Conservation (phyloP, 495 filamentous ascomycete genomes). For the Hyaloscypha variabilis region DNA sequence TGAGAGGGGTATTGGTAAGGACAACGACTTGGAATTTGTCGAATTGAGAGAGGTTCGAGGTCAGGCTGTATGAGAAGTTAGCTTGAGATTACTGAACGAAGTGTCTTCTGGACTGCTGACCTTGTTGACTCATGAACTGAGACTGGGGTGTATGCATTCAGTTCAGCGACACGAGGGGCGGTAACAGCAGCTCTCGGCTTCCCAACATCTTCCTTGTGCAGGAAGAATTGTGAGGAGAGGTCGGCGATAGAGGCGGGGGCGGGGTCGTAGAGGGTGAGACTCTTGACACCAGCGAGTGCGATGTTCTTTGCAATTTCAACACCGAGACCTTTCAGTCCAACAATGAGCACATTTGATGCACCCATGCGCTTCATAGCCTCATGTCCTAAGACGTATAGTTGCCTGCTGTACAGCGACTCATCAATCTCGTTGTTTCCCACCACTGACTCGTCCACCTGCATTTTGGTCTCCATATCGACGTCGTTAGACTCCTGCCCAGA, state of each 20-base stretch:
- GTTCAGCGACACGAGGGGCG: conserved; percentile 85
- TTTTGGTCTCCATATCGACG: conserved; percentile 69
- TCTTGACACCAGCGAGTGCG: conserved; percentile 88
- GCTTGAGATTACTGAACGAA: not conserved
- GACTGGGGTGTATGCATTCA: conserved; percentile 96
- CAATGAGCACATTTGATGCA: conserved; percentile 90
- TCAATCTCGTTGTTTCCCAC: conserved; percentile 70
- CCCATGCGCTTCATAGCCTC: conserved; percentile 99
- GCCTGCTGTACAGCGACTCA: conserved; percentile 95
- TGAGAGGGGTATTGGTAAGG: conserved; percentile 78
- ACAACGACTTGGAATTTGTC: conserved; percentile 92
- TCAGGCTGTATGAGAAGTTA: conserved; percentile 31
- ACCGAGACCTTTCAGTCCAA: conserved; percentile 90
- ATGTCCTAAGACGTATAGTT: conserved; percentile 97
- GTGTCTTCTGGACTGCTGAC: conserved; percentile 23
- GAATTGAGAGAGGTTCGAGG: conserved; percentile 70
- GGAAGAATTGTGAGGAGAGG: conserved; percentile 96
- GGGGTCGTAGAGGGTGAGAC: conserved; percentile 83
- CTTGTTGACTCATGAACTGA: conserved; percentile 63
- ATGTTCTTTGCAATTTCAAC: conserved; percentile 99
- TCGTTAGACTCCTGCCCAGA: conserved; percentile 43
- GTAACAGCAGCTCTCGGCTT: conserved; percentile 87
- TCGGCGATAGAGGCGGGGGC: conserved; percentile 80
- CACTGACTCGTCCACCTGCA: conserved; percentile 72
- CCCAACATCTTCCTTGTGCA: conserved; percentile 84